Evolutionary conservation across 1,284 basidiomycete species (phyloP).

Genomic region (Cystobasidiaceae sp.): DNA sequence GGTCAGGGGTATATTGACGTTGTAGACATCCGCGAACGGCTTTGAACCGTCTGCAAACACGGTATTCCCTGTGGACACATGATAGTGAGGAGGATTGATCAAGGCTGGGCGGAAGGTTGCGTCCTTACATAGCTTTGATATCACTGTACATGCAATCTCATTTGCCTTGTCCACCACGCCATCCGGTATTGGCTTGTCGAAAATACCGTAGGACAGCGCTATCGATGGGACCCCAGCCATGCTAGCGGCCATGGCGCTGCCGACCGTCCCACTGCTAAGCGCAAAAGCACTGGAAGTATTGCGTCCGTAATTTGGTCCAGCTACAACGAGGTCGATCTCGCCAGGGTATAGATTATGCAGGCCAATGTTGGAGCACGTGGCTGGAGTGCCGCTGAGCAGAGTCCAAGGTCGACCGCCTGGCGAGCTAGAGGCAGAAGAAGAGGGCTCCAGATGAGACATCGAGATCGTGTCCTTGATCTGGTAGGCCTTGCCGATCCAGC

Average conservation of each 20-base stretch:
- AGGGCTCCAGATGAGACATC: conserved; percentile 60
- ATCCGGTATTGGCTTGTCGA: conserved; percentile 63
- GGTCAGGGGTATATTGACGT: conserved; percentile 66
- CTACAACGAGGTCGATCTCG: conserved; percentile 69
- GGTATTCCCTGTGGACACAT: conserved; percentile 37
- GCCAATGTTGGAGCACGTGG: conserved; percentile 81
- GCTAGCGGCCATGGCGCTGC: conserved; percentile 75
- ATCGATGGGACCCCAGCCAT: conserved; percentile 66
- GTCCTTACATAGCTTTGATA: conserved; percentile 50
- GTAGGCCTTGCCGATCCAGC: conserved; percentile 63
- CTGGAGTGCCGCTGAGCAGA: conserved; percentile 63
- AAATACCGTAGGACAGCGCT: conserved; percentile 76
- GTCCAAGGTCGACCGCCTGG: conserved; percentile 70
- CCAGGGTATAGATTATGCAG: conserved; percentile 79
- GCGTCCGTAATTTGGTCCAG: conserved; percentile 51
- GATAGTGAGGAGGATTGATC: conserved; percentile 40
- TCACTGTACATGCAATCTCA: conserved; percentile 60
- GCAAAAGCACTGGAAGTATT: conserved; percentile 44
- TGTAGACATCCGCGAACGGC: conserved; percentile 71
- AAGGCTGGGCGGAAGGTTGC: too few relatives aligned
- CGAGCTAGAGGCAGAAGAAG: conserved; percentile 71
- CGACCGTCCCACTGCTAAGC: conserved; percentile 65
- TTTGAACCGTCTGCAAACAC: conserved; percentile 52
- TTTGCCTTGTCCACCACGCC: conserved; percentile 64
- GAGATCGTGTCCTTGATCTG: conserved; percentile 71